Evolutionary conservation across 2,329 filamentous ascomycete genomes (phyloP), one percentile per base, ranked within the genome.

Genomic region (Aurifilum marmelostoma): DNA sequence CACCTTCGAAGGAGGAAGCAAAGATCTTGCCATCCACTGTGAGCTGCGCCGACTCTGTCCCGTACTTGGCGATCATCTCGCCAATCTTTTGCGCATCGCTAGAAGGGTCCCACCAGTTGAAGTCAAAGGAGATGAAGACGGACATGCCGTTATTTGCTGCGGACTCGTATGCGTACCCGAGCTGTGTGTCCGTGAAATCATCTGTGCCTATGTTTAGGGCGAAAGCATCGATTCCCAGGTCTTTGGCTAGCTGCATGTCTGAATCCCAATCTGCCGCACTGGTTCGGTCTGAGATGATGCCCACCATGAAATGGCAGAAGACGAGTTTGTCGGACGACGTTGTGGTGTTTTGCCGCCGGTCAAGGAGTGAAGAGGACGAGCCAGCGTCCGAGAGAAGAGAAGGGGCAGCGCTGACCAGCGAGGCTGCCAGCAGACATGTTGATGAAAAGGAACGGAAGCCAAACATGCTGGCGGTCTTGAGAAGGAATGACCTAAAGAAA

Each of bases 61-160:
- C 80, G 68, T 85, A 87, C 65, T 82, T 76, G 18, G 79, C 80
- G 68, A 87, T 79, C 74, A 83, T 84, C 56, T 77, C 73, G 1
- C 83, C 84, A 27, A 84, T 80, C 16, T 75, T 76, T 16, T 75
- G 75, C 1, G 80, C 79, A 58, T 83, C 75, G 8, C 75, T 69
- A 16, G 69, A 12, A 9, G 68, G 27, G 21, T 69, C 65, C 34
- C 67, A 71, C 67, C 67, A 71, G 65, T 71, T 69, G 62, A 71
- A 71, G 60, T 87, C 85, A 71, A 87, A 88, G 1, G 84, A 87
- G 71, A 88, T 81, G 69, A 87, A 86, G n/a, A 87, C 82, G 67
- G 85, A 84, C 80, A 87, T 84, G 63, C 77, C 80, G 39, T 80
- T 80, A 11, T 77, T 77, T 21, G 80, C 78, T 5, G 84, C 83